phyloP scores from a whole-genome alignment of 192 early-diverging fungal genomes.

The Irineochytrium annulatum region DNA sequence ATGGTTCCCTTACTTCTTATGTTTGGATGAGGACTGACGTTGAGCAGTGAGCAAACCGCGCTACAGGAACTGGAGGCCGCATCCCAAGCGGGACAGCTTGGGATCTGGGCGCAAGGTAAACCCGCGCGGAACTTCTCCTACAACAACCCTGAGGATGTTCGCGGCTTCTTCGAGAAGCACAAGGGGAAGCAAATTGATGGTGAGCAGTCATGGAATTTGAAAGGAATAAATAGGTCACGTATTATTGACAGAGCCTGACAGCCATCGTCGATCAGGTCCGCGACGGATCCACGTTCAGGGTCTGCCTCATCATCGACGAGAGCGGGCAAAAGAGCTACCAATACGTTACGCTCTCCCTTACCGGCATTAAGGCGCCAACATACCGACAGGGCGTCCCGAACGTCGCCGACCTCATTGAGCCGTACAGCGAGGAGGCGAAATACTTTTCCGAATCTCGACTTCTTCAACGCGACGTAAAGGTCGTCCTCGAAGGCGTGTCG shows the following conservation, averaged over 20 bases:
- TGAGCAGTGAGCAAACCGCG: constrained; percentile 44
- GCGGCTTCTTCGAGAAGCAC: constrained; percentile 69
- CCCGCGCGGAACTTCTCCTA: constrained; percentile 14
- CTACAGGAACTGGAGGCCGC: constrained; percentile 61
- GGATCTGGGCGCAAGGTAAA: constrained; percentile 73
- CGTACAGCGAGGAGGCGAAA: constrained; percentile 89
- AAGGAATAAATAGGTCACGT: too few species aligned
- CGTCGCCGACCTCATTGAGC: constrained; percentile 71
- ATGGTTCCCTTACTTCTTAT: constrained; percentile 18
- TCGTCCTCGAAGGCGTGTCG: constrained; percentile 74
- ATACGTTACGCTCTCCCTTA: constrained; percentile 72
- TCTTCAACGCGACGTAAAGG: constrained; percentile 84
- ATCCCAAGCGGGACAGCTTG: constrained; percentile 65
- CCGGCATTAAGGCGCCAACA: constrained; percentile 82
- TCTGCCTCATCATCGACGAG: constrained; percentile 61
- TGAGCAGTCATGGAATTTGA: too few species aligned
- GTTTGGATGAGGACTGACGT: neutral
- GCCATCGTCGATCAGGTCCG: constrained; percentile 95
- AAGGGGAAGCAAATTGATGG: constrained; percentile 78
- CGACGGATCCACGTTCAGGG: constrained; percentile 80
- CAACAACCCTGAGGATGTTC: constrained; percentile 47
- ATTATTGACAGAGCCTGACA: neutral
- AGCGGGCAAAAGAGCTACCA: constrained; percentile 42
- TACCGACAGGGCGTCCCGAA: constrained; percentile 72
- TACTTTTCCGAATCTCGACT: constrained; percentile 87